These are phyloP conservation scores for Erythrobasidium yunnanense DNA, from an alignment of 768 basidiomycete genomes.

Conservation along the genomic window DNA sequence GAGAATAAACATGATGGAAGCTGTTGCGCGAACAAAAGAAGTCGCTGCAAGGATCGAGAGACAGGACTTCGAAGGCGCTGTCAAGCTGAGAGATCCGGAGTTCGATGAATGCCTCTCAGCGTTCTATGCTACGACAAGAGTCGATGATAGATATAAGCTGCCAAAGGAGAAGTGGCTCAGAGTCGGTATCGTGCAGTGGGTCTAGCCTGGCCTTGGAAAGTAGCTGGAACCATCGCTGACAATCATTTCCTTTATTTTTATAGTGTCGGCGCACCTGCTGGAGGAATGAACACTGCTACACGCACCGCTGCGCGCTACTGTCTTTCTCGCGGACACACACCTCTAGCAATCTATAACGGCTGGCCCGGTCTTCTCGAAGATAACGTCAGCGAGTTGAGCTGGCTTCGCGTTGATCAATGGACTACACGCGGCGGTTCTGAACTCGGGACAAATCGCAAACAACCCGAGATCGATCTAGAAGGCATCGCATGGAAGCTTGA, in stretches of 20 bases:
- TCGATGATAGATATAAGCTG: constrained; percentile 51
- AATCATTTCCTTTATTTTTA: not conserved
- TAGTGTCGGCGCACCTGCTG: constrained; percentile 91
- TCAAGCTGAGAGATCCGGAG: constrained; percentile 81
- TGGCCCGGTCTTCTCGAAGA: constrained; percentile 90
- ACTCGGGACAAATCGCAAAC: constrained; percentile 83
- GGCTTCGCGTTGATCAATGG: constrained; percentile 97
- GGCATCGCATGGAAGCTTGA: constrained; percentile 85
- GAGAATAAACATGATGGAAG: constrained; percentile 79
- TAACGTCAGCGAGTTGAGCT: constrained; percentile 70
- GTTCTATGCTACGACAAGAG: constrained; percentile 62
- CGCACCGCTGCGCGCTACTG: constrained; percentile 90
- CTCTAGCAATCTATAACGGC: constrained; percentile 88
- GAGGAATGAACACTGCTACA: constrained; percentile 97
- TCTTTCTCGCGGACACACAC: constrained; percentile 76
- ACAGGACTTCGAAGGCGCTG: constrained; percentile 75
- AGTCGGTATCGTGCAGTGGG: constrained; percentile 46
- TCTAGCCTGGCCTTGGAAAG: not conserved
- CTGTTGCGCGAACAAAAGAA: constrained; percentile 79
- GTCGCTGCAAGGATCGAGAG: constrained; percentile 69
- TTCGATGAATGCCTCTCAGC: constrained; percentile 75
- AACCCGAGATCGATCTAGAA: constrained; percentile 78
- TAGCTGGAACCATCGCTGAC: not conserved
- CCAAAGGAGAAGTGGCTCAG: constrained; percentile 44
- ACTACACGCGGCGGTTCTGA: constrained; percentile 92